Evolutionary conservation across 306 rosid species (phyloP).

Genomic region (Boehmeria nivea): DNA sequence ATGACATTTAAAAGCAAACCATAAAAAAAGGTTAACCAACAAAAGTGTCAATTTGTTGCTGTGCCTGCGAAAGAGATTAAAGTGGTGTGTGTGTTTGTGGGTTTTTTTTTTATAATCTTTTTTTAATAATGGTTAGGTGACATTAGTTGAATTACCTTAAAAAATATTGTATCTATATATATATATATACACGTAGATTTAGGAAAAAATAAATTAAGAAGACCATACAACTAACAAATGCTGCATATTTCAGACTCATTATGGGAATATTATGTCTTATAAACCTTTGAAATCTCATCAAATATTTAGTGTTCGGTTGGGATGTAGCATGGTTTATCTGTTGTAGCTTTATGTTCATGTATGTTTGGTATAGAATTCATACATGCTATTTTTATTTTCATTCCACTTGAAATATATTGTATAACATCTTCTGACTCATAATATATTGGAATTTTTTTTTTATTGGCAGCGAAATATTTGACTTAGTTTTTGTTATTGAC

Average conservation of each 20-base stretch:
- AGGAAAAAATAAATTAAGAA: too few species aligned
- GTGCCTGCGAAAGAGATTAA: background rate
- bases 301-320: conserved; percentile 6
- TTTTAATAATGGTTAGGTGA: conserved; percentile 5
- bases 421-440: background rate
- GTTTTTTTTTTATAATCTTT: too few species aligned
- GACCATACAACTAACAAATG: too few species aligned
- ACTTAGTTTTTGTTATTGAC: too few species aligned
- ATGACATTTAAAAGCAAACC: conserved; percentile 11
- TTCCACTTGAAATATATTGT: background rate
- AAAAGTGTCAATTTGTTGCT: conserved; percentile 2
- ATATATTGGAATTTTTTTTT: too few species aligned
- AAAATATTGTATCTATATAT: too few species aligned
- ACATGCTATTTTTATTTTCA: too few species aligned
- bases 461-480: too few species aligned
- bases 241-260: too few species aligned
- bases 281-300: background rate
- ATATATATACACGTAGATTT: too few species aligned
- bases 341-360: conserved; percentile 4
- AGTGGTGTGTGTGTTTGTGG: background rate
- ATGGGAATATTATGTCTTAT: too few species aligned
- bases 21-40: background rate
- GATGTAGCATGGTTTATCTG: conserved; percentile 5
- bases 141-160: conserved; percentile 9
- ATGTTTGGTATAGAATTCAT: too few species aligned